A percentile compares a stretch with the other conserved stretches of the same genome.
Conservation (phyloP, 768 basidiomycete species). For the Lentinus tigrinus region DNA sequence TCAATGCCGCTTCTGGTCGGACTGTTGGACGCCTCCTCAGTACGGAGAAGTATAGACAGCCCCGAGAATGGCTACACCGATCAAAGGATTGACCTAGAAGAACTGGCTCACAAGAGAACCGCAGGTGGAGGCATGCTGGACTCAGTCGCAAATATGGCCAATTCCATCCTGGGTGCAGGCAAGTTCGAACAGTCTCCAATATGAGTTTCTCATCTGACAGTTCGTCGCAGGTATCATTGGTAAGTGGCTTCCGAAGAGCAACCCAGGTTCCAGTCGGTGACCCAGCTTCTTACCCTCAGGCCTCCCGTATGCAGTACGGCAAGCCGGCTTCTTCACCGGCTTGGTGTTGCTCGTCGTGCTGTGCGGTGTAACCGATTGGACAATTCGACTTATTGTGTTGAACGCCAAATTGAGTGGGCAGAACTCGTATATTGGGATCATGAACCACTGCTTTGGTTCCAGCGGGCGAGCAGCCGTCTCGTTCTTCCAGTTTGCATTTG, state of each 20-base stretch:
- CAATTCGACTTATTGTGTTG: constrained; percentile 91
- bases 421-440: constrained; percentile 90
- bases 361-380: constrained; percentile 93
- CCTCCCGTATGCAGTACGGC: constrained; percentile 89
- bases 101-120: constrained; percentile 61
- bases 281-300: constrained; percentile 42
- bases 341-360: constrained; percentile 77
- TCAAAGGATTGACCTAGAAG: constrained; percentile 61
- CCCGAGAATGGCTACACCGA: constrained; percentile 31
- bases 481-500: constrained; percentile 96
- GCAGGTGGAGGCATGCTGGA: constrained; percentile 76
- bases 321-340: constrained; percentile 92
- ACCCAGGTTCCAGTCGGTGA: not conserved
- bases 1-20: constrained; percentile 79
- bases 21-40: constrained; percentile 61
- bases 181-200: constrained; percentile 17
- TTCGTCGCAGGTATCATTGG: constrained; percentile 65
- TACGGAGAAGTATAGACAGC: constrained; percentile 58
- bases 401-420: constrained; percentile 96
- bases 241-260: constrained; percentile 29
- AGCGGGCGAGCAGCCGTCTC: constrained; percentile 93
- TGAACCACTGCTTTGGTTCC: constrained; percentile 89
- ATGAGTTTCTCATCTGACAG: not conserved
- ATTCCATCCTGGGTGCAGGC: constrained; percentile 94
- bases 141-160: constrained; percentile 92